These are phyloP conservation scores for Powellomyces hirtus DNA, from an alignment of 192 early-diverging fungal species.

Conservation along the genomic window DNA sequence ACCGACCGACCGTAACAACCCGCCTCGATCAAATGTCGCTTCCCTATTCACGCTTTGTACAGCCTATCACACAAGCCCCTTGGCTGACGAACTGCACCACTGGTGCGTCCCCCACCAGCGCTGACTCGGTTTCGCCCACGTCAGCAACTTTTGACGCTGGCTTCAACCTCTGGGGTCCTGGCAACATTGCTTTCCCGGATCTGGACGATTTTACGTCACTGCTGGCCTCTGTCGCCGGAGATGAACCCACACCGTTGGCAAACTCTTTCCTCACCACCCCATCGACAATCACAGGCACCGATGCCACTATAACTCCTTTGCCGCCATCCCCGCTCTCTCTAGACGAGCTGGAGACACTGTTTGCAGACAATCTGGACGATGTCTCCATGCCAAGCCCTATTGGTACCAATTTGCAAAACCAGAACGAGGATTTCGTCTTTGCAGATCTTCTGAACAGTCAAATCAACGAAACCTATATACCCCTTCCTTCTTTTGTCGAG, in stretches of 20 bases:
- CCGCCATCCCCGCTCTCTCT: neutral
- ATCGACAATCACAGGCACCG: neutral
- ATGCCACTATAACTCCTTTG: neutral
- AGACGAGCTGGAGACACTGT: slow-evolving; percentile 5
- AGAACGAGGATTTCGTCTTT: slow-evolving; percentile 18
- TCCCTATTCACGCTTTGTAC: neutral
- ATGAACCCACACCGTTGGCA: neutral
- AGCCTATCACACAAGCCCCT: neutral
- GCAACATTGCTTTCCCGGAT: slow-evolving; percentile 14
- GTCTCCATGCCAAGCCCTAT: neutral
- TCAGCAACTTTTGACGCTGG: neutral
- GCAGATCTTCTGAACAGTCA: slow-evolving; percentile 10
- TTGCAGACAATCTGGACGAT: neutral
- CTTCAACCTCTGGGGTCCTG: slow-evolving; percentile 8
- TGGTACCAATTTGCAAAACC: neutral
- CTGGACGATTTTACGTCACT: slow-evolving; percentile 18
- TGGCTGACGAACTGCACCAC: neutral
- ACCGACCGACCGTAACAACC: neutral
- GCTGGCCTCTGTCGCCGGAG: neutral
- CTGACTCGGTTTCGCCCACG: neutral
- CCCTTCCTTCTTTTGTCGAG: neutral
- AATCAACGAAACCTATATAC: neutral
- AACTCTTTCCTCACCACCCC: neutral
- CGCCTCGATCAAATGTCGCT: neutral
- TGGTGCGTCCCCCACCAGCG: neutral